Evolutionary conservation across 805 yeast genomes (phyloP).

Genomic region (Wickerhamomyces chaumierensis): DNA sequence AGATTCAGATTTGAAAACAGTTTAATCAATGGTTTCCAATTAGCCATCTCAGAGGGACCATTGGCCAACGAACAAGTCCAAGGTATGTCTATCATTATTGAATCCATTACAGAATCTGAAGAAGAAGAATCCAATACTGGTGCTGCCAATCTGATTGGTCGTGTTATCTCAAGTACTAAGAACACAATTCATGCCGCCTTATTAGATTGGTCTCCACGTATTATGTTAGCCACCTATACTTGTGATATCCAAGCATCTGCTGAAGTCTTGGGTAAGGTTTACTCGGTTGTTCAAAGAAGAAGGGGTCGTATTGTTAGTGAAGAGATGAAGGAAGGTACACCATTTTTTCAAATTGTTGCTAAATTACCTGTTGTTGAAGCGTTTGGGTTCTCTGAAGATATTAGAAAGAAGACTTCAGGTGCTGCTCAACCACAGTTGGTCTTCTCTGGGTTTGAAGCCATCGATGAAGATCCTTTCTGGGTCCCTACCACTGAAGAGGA

Average conservation of each 20-base stretch:
- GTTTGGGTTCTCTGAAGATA: slow-evolving; percentile 92
- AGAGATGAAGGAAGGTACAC: slow-evolving; percentile 97
- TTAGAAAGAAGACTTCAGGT: slow-evolving; percentile 87
- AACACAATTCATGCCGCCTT: slow-evolving; percentile 63
- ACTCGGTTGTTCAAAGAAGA: slow-evolving; percentile 83
- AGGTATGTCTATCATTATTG: slow-evolving; percentile 52
- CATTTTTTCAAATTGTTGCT: slow-evolving; percentile 82
- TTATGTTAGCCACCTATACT: slow-evolving; percentile 84
- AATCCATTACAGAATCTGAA: slow-evolving; percentile 20
- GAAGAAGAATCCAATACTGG: slow-evolving; percentile 21
- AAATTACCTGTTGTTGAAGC: slow-evolving; percentile 89
- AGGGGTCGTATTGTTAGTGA: slow-evolving; percentile 80
- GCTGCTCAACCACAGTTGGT: slow-evolving; percentile 95
- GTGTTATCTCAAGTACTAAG: slow-evolving; percentile 61
- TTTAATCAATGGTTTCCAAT: slow-evolving; percentile 72
- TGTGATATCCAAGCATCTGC: slow-evolving; percentile 94
- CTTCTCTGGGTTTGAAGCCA: slow-evolving; percentile 76
- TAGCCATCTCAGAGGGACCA: slow-evolving; percentile 80
- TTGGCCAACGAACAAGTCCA: slow-evolving; percentile 79
- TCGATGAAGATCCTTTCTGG: slow-evolving; percentile 97
- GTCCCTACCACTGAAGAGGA: slow-evolving; percentile 97
- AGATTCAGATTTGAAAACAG: slow-evolving; percentile 42
- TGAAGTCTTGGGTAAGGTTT: slow-evolving; percentile 91
- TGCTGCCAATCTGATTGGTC: slow-evolving; percentile 48
- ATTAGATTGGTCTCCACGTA: slow-evolving; percentile 76